phyloP scores from a whole-genome alignment of 1,284 basidiomycete species.

The Thecaphora thlaspeos region DNA sequence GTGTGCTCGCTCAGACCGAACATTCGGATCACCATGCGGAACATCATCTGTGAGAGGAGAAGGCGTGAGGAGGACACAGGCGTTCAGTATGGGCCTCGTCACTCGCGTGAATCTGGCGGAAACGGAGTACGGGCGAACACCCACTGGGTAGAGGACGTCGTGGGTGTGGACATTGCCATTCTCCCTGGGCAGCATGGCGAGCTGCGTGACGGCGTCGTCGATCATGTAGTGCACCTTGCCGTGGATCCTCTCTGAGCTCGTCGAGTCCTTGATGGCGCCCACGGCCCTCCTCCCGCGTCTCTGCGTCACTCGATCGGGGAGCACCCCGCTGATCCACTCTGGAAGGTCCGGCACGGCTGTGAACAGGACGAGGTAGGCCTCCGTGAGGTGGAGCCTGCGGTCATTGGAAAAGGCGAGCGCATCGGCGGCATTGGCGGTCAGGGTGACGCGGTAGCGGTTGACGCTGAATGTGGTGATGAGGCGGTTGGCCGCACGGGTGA shows the following conservation, averaged over 20 bases:
- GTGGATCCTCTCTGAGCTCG: background rate
- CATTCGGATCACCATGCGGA: background rate
- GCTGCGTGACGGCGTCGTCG: background rate
- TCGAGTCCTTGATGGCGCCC: background rate
- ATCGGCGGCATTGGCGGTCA: background rate
- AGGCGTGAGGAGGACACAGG: background rate
- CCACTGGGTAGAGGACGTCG: background rate
- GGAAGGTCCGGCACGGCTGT: background rate
- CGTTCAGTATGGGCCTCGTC: too few species aligned
- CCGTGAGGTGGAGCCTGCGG: background rate
- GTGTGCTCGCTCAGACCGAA: conserved; percentile 3
- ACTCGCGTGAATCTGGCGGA: too few species aligned
- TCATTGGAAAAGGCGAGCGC: background rate
- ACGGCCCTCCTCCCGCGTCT: background rate
- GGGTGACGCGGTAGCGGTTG: background rate
- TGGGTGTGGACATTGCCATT: background rate
- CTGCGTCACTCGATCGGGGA: background rate
- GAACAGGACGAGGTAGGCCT: background rate
- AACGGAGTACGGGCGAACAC: too few species aligned
- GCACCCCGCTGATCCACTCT: background rate
- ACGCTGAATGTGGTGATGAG: background rate
- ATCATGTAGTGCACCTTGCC: background rate
- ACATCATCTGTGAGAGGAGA: background rate
- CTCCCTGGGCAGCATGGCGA: background rate
- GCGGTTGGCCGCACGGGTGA: too few species aligned